phyloP scores from a whole-genome alignment of 177 flowering plant genomes.

The Vitis hybrid region DNA sequence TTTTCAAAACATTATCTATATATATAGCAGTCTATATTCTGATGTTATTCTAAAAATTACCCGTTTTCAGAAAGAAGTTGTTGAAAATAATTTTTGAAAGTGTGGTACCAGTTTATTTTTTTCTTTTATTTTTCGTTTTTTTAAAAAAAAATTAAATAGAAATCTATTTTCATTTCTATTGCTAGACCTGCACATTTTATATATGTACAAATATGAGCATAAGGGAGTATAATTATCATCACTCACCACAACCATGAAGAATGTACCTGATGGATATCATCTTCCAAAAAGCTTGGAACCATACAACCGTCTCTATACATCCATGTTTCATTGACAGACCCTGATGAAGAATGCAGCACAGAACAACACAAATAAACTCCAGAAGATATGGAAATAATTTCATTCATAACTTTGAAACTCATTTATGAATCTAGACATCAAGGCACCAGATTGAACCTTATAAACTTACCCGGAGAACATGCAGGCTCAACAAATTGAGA shows the following conservation, averaged over 20 bases:
- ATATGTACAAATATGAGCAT: background rate
- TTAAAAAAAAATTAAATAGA: too few species aligned
- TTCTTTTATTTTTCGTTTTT: too few species aligned
- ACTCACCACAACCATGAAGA: background rate
- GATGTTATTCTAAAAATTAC: too few species aligned
- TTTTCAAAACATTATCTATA: too few species aligned
- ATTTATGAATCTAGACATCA: background rate
- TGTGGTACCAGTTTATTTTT: too few species aligned
- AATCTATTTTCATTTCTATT: too few species aligned
- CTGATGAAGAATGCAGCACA: constrained; percentile 19
- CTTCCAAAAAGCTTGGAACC: constrained; percentile 18
- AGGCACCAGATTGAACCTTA: background rate
- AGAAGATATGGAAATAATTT: background rate
- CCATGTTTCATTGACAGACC: constrained; percentile 12
- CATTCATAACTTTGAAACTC: background rate
- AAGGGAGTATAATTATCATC: background rate
- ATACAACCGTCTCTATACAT: constrained; percentile 13
- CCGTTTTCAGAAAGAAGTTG: too few species aligned
- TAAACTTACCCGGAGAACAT: constrained; percentile 25
- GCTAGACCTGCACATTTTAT: too few species aligned
- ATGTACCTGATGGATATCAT: constrained; percentile 34
- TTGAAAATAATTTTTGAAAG: too few species aligned
- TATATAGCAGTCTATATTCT: too few species aligned
- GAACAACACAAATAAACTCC: background rate
- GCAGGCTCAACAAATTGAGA: constrained; percentile 20